These are phyloP conservation scores for Aspergillus alliaceus DNA, from an alignment of 2,329 filamentous ascomycete genomes.

Conservation along the genomic window DNA sequence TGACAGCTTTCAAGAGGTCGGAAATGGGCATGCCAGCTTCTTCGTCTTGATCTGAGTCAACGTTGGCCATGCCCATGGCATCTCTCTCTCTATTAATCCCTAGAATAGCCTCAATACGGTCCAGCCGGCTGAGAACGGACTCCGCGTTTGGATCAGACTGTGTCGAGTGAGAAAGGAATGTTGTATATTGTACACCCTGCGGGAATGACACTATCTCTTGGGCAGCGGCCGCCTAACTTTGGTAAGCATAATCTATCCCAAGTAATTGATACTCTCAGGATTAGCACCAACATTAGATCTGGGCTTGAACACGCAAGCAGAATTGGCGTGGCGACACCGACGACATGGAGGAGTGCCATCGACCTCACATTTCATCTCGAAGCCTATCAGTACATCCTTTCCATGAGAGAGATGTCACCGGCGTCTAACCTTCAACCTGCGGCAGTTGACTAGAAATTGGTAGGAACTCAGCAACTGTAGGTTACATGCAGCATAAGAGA, in stretches of 20 bases:
- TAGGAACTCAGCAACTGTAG: conserved; percentile 7
- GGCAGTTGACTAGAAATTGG: conserved; percentile 28
- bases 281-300: conserved; percentile 27
- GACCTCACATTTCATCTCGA: conserved; percentile 33
- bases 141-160: conserved; percentile 16
- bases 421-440: conserved; percentile 26
- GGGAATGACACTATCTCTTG: conserved; percentile 16
- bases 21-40: conserved; percentile 11
- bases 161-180: conserved; percentile 1
- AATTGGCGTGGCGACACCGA: conserved; percentile 24
- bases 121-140: conserved; percentile 23
- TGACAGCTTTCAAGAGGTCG: conserved; percentile 23
- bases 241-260: background rate
- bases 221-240: conserved; percentile 24
- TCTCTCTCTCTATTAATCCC: conserved; percentile 18
- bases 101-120: conserved; percentile 25
- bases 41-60: conserved; percentile 16
- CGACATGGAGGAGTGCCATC: conserved; percentile 29
- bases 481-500: background rate
- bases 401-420: background rate
- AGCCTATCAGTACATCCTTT: conserved; percentile 2
- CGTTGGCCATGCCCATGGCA: background rate
- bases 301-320: conserved; percentile 29
- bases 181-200: conserved; percentile 10
- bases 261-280: background rate